These are phyloP conservation scores for Oemleria cerasiformis DNA, from an alignment of 306 rosid species.

Conservation along the genomic window DNA sequence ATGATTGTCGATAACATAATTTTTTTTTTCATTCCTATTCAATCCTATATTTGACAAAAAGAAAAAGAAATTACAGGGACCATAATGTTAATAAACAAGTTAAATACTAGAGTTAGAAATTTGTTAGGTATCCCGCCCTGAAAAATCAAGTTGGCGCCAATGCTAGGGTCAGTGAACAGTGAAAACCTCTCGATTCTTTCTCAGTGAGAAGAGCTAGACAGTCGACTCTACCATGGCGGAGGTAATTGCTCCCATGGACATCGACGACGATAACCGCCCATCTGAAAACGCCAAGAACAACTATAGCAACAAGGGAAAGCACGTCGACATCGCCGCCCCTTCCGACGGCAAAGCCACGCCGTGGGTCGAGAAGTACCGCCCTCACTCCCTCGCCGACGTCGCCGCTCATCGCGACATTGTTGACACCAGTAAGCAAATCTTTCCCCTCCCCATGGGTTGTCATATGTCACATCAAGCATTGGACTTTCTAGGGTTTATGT, in stretches of 20 bases:
- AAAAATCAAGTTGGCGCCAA: slow-evolving; percentile 28
- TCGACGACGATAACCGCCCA: slow-evolving; percentile 41
- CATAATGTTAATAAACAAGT: too few relatives aligned
- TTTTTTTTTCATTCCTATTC: too few relatives aligned
- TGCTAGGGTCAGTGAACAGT: neutral
- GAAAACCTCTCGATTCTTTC: slow-evolving; percentile 1
- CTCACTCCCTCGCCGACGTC: slow-evolving; percentile 85
- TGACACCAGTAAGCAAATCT: slow-evolving; percentile 65
- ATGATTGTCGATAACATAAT: too few relatives aligned
- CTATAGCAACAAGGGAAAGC: slow-evolving; percentile 59
- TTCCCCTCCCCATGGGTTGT: neutral
- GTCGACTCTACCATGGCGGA: slow-evolving; percentile 43
- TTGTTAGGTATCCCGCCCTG: neutral
- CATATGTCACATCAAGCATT: neutral
- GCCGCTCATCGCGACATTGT: slow-evolving; percentile 97
- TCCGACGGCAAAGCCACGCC: slow-evolving; percentile 47
- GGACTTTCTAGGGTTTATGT: slow-evolving; percentile 19
- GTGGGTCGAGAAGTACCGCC: slow-evolving; percentile 96
- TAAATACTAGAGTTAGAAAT: neutral
- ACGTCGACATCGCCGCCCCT: slow-evolving; percentile 28
- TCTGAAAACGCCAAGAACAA: slow-evolving; percentile 28
- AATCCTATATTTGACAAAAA: too few relatives aligned
- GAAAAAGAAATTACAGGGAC: too few relatives aligned
- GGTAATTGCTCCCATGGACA: slow-evolving; percentile 46
- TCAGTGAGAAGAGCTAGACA: neutral